These are phyloP conservation scores for Oryza glaberrima DNA, from an alignment of 176 grass and related monocot genomes.

Conservation along the genomic window DNA sequence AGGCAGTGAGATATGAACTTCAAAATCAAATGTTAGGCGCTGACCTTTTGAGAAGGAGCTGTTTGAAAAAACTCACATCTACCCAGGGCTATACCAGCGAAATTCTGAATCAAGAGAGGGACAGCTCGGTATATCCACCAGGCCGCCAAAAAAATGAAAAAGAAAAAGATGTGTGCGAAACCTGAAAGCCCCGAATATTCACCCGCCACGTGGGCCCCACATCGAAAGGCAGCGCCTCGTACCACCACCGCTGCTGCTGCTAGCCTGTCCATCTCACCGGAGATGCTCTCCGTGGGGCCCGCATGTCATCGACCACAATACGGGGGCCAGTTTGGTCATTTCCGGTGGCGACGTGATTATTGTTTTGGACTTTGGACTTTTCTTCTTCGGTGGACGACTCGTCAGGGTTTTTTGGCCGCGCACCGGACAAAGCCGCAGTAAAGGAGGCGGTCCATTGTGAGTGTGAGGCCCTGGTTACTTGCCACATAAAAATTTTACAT, in stretches of 20 bases:
- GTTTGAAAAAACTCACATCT: background rate
- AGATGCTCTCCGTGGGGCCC: background rate
- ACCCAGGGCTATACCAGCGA: background rate
- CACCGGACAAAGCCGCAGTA: background rate
- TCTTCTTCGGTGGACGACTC: background rate
- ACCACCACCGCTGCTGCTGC: background rate
- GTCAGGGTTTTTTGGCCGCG: background rate
- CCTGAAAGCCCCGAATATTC: conserved; percentile 21
- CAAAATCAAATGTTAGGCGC: no score
- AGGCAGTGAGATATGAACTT: no score
- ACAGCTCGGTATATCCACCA: background rate
- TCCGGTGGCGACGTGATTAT: background rate
- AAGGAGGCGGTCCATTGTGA: background rate
- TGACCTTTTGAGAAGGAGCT: background rate
- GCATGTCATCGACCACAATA: background rate
- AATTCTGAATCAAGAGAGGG: background rate
- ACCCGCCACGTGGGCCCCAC: background rate
- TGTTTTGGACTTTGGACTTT: background rate
- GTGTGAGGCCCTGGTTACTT: no score
- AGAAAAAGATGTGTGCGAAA: background rate
- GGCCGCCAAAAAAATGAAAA: background rate
- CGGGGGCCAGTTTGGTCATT: background rate
- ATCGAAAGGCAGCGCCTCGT: background rate
- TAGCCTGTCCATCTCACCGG: background rate
- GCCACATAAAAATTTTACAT: no score